Evolutionary conservation across 805 yeast species (phyloP).

Genomic region (Myxozyma udenii): DNA sequence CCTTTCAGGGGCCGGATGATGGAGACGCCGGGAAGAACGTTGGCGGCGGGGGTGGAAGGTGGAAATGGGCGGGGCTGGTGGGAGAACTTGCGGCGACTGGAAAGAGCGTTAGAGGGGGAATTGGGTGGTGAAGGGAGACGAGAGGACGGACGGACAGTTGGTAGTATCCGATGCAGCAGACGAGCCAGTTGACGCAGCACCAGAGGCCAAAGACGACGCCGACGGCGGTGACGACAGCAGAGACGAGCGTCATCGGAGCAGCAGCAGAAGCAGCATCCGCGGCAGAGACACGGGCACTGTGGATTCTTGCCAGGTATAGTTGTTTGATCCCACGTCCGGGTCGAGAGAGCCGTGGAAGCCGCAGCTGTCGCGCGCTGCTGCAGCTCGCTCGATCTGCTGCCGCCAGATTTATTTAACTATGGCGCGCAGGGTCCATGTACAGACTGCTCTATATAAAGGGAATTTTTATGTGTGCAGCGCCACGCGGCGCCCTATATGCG

Average conservation of each 20-base stretch:
- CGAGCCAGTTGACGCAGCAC: constrained; percentile 23
- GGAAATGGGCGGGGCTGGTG: constrained; percentile 2
- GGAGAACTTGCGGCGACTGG: constrained; percentile 19
- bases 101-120: constrained; percentile 1
- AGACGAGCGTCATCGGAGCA: not conserved
- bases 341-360: no score
- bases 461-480: no score
- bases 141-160: constrained; percentile 14
- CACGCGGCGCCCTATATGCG: no score
- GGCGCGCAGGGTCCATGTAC: no score
- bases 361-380: no score
- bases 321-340: no score
- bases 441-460: no score
- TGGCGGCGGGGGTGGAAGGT: constrained; percentile 3
- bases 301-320: no score
- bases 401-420: no score
- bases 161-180: constrained; percentile 22
- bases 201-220: constrained; percentile 15
- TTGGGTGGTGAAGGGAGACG: not conserved
- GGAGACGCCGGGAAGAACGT: constrained; percentile 58
- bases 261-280: not conserved
- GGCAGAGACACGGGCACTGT: no score
- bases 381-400: no score
- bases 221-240: not conserved
- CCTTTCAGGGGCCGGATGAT: constrained; percentile 83